Percentiles rank a stretch among this genome's conserved stretches.
These are phyloP conservation scores for Metroxylon sagu DNA, from an alignment of 176 grass and related monocot genomes.

Conservation along the genomic window DNA sequence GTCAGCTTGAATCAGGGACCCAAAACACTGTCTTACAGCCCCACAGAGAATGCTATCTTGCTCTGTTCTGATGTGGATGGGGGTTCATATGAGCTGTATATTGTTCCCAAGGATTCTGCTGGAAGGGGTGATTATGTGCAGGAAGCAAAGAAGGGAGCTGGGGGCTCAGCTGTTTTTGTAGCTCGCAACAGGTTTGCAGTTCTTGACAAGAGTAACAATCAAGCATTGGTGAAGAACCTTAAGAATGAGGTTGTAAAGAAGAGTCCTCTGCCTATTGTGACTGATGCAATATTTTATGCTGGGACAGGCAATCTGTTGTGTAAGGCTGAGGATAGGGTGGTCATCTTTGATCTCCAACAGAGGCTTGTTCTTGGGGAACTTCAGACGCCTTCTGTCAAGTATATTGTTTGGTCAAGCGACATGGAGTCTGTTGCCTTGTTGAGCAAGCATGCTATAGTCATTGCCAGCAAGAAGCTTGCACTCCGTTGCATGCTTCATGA, in stretches of 20 bases:
- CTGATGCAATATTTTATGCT: conserved; percentile 87
- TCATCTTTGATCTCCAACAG: conserved; percentile 89
- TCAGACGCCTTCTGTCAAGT: conserved; percentile 71
- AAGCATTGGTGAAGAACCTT: conserved; percentile 76
- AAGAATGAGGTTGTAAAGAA: conserved; percentile 97
- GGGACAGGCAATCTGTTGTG: conserved; percentile 83
- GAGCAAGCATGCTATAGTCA: conserved; percentile 88
- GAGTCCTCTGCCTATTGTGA: conserved; percentile 59
- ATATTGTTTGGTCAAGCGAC: conserved; percentile 81
- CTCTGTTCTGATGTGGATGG: conserved; percentile 85
- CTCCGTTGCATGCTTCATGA: conserved; percentile 82
- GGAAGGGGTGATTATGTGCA: conserved; percentile 72
- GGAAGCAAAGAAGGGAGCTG: conserved; percentile 68
- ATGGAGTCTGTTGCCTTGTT: conserved; percentile 95
- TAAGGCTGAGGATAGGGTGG: conserved; percentile 71
- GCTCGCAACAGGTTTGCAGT: conserved; percentile 85
- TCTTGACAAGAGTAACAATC: conserved; percentile 81
- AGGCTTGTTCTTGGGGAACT: conserved; percentile 77
- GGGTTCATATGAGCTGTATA: conserved; percentile 77
- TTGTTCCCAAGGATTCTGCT: conserved; percentile 69
- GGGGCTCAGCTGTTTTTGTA: conserved; percentile 70
- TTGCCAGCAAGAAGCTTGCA: conserved; percentile 79
- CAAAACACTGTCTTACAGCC: conserved; percentile 65
- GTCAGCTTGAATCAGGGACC: conserved; percentile 79
- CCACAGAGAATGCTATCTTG: conserved; percentile 88